Base-by-base conservation (phyloP, 176 grass and related monocot genomes). In the Oryza rufipogon region DNA sequence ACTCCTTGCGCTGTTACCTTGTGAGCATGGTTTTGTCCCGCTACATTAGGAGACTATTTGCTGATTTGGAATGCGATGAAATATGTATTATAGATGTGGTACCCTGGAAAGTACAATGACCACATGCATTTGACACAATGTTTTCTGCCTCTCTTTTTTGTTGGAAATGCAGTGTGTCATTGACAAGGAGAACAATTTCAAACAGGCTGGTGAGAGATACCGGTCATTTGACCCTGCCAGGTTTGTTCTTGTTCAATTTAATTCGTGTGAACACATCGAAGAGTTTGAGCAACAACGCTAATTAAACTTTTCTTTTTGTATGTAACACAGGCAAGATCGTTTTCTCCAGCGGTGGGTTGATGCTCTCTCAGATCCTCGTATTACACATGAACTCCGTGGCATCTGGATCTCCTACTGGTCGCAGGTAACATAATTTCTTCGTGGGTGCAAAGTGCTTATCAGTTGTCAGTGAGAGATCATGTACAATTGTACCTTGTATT, bases 401-500 rank as follows among this genome's bases (percentile, higher is more conserved):
- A 92, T 97, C 75, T 97, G 94, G 94, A 76, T 97, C 52, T 85
- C 80, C 30, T 94, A 97, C 65, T 97, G 87, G 94, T 94, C 90
- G 22, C 82, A 94, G 92, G 94, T 97, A 82, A 82, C 52, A 41
- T 76, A 68, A 7, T 65, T 83, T 46, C 16, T 63, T 9, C 38
- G 25, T 0, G 0, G 30, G n/a, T 63, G 12, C 68, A 11, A 66
- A 77, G 9, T 34, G 2, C 19, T 17, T 42, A 11, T 6, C 61
- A 46, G 34, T 66, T 82, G 65, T 54, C 10, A 13, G 3, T 15
- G 9, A 54, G 30, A 25, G 2, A 66, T 20, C 45, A 66, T 41
- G 15, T 44, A 68, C 5, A 56, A 9, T 0, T 52, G 30, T 49
- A 12, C 20, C 30, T 36, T 6, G 8, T 1, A 26, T 39, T 39